Evolutionary conservation across 148 eudicot genomes (phyloP).

Genomic region (Cornus controversa): DNA sequence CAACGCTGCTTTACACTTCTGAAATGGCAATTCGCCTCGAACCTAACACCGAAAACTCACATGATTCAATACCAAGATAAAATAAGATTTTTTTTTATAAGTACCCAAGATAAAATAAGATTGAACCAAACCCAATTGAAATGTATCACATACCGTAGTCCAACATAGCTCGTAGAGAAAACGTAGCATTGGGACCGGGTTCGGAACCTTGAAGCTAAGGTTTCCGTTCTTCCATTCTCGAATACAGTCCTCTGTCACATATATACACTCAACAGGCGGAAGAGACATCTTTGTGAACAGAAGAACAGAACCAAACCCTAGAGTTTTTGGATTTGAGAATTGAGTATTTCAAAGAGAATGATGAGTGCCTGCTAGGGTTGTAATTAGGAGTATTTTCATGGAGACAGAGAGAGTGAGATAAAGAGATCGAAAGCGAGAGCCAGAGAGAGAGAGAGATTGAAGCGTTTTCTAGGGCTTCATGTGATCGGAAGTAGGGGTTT

Average conservation of each 20-base stretch:
- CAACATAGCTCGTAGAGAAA: conserved; percentile 79
- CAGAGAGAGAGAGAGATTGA: neutral
- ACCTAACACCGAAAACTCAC: conserved; percentile 43
- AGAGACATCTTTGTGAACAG: conserved; percentile 44
- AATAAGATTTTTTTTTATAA: neutral
- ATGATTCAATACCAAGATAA: neutral
- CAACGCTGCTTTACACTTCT: conserved; percentile 82
- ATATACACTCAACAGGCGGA: conserved; percentile 53
- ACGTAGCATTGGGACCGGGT: conserved; percentile 59
- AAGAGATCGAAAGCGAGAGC: too few relatives aligned
- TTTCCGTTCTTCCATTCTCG: conserved; percentile 67
- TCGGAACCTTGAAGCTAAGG: conserved; percentile 49
- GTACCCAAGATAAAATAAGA: neutral
- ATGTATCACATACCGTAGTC: conserved; percentile 44
- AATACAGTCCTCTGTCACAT: conserved; percentile 60
- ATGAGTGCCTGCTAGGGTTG: neutral
- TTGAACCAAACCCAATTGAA: neutral
- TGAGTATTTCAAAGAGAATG: neutral
- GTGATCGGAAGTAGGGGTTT: conserved; percentile 11
- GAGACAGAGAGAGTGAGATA: neutral
- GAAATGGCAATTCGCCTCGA: conserved; percentile 71
- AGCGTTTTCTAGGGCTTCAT: neutral
- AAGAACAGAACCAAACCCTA: conserved; percentile 2
- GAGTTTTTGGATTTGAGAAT: neutral
- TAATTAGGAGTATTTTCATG: neutral